Evolutionary conservation across 2,329 filamentous ascomycete species (phyloP), one percentile per base, ranked within the genome.

Genomic region (Cadophora sp.): DNA sequence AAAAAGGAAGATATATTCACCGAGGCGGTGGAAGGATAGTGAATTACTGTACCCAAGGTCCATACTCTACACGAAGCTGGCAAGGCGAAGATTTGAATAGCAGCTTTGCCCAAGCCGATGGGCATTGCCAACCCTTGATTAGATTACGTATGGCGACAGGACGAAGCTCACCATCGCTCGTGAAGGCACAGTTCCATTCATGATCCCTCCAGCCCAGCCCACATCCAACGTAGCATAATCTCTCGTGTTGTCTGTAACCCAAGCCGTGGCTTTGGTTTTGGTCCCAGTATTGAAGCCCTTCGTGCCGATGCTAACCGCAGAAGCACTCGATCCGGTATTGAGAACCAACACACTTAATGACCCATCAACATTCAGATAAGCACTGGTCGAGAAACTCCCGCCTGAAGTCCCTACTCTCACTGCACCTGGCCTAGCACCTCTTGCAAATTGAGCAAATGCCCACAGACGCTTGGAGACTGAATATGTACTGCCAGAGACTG

Each of bases 401-500:
- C 64, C 60, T 0, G 51, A 55, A n/a, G 62, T 64, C 9, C 50
- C 58, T 7, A 73, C 64, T 13, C 72, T 59, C 13, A 70, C 65
- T 13, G 69, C 66, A 1, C 66, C 72, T 2, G 71, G 72, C 22
- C 66, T 66, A 13, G 70, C 68, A 55, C 50, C 67, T 27, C 69
- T 66, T 3, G 64, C 48, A 22, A 66, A 74, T 18, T 68, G 65
- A 2, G 68, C 73, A 64, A 72, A 73, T 1, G 70, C 71, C 71
- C 71, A 75, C 1, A 72, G 56, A 8, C 68, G 41, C 18, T 67
- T 68, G 18, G 68, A 70, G 1, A 66, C 45, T 2, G 39, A 60
- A 39, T 64, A 59, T 33, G 61, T 60, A 11, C 58, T 47, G 20
- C 61, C 47, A 48, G 60, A 48, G 22, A 67, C 41, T 11, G 51